Conservation (phyloP, 2,329 filamentous ascomycete genomes). For the Fusarium fujikuroi region DNA sequence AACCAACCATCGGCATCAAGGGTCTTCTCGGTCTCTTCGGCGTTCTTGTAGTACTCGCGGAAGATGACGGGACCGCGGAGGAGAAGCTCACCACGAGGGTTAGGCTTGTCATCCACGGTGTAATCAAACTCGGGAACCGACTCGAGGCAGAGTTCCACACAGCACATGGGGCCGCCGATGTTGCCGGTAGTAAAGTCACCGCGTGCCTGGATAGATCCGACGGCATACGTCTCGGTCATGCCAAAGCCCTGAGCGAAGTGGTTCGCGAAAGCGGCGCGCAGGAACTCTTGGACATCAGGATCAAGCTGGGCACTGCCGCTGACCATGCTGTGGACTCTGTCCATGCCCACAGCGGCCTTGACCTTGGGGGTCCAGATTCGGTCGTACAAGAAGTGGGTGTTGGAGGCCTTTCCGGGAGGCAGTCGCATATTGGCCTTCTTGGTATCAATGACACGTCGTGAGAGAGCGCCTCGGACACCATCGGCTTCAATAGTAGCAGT, state of each 20-base stretch:
- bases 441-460: slow-evolving; percentile 79
- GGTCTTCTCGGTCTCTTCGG: slow-evolving; percentile 84
- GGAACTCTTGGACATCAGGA: slow-evolving; percentile 86
- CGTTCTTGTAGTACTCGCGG: slow-evolving; percentile 88
- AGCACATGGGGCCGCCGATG: slow-evolving; percentile 77
- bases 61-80: slow-evolving; percentile 85
- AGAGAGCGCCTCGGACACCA: slow-evolving; percentile 83
- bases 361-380: slow-evolving; percentile 94
- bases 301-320: slow-evolving; percentile 93
- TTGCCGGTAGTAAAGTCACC: slow-evolving; percentile 82
- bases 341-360: slow-evolving; percentile 81
- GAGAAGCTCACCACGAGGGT: slow-evolving; percentile 89
- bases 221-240: slow-evolving; percentile 91
- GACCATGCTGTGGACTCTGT: slow-evolving; percentile 77
- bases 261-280: slow-evolving; percentile 83
- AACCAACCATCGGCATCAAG: slow-evolving; percentile 95
- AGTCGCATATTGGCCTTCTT: slow-evolving; percentile 84
- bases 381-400: slow-evolving; percentile 82
- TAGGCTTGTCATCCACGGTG: slow-evolving; percentile 84
- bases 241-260: slow-evolving; percentile 90
- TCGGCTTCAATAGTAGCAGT: slow-evolving; percentile 80
- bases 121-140: slow-evolving; percentile 97
- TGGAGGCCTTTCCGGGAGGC: slow-evolving; percentile 77
- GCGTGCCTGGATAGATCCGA: slow-evolving; percentile 73
- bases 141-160: slow-evolving; percentile 79